phyloP scores from a whole-genome alignment of 73 alveolate species.

The Paramecium caudatum region DNA sequence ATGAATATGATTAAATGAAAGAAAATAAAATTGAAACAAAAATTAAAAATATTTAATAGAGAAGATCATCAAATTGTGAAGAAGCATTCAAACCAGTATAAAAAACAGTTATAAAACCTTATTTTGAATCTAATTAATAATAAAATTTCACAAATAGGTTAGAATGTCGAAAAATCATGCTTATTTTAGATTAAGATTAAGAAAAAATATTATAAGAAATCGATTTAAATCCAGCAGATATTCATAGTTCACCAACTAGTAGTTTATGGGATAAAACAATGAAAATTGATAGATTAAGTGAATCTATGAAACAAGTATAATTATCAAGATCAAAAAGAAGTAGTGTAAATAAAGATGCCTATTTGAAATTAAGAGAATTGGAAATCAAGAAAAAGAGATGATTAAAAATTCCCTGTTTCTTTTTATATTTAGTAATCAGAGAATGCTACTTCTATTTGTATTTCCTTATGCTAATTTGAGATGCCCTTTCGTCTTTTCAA shows the following conservation, averaged over 20 bases:
- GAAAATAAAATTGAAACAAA: neutral
- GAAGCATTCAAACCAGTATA: conserved; percentile 9
- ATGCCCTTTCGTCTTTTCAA: conserved; percentile 64
- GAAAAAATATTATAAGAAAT: conserved; percentile 21
- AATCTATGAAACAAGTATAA: neutral
- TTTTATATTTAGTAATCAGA: conserved; percentile 52
- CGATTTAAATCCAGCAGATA: neutral
- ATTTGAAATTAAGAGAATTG: conserved; percentile 25
- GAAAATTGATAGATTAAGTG: conserved; percentile 26
- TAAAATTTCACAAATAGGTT: neutral
- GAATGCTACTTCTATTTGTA: conserved; percentile 65
- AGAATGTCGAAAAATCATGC: conserved; percentile 25
- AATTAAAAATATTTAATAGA: neutral
- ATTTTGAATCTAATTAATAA: conserved; percentile 11
- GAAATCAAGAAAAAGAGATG: neutral
- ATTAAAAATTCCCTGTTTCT: neutral
- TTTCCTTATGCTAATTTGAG: conserved; percentile 40
- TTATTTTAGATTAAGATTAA: conserved; percentile 1
- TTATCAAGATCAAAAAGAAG: neutral
- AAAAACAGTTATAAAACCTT: neutral
- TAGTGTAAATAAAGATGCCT: neutral
- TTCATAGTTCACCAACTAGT: conserved; percentile 38
- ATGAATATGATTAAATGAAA: neutral
- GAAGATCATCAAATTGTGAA: conserved; percentile 29
- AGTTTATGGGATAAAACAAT: conserved; percentile 43